These are phyloP conservation scores for Letharia lupina DNA, from an alignment of 495 filamentous ascomycete species.

Conservation along the genomic window DNA sequence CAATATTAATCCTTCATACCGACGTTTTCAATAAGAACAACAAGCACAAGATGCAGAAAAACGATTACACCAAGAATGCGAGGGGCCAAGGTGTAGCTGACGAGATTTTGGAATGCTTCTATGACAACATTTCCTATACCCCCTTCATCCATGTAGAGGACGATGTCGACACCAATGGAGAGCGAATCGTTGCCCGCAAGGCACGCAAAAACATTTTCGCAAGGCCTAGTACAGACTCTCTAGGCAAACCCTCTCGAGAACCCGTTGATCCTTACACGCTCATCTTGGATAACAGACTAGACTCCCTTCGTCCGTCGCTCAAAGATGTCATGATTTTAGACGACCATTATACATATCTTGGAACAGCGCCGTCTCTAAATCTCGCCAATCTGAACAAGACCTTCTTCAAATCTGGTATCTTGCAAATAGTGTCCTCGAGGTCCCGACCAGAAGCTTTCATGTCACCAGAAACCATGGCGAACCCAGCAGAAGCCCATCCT, in stretches of 20 bases:
- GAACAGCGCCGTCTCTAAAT: constrained; percentile 64
- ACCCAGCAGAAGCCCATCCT: constrained; percentile 79
- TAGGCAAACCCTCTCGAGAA: constrained; percentile 60
- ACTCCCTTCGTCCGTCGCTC: constrained; percentile 69
- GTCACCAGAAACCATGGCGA: constrained; percentile 70
- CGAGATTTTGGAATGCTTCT: constrained; percentile 90
- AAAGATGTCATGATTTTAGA: constrained; percentile 89
- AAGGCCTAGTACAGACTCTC: constrained; percentile 57
- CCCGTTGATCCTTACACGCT: constrained; percentile 92
- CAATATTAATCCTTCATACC: constrained; percentile 89
- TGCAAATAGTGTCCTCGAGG: constrained; percentile 88
- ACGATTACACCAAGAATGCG: constrained; percentile 92
- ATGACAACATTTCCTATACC: constrained; percentile 96
- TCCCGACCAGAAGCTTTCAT: constrained; percentile 94
- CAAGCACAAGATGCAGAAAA: constrained; percentile 97
- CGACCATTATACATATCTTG: constrained; percentile 82
- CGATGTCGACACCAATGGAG: constrained; percentile 70
- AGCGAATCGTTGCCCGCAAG: constrained; percentile 62
- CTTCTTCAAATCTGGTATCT: constrained; percentile 79
- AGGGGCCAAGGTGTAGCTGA: constrained; percentile 80
- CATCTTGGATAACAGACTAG: constrained; percentile 81
- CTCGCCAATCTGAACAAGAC: constrained; percentile 71
- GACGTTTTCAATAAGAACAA: constrained; percentile 99
- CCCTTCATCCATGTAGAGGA: constrained; percentile 97
- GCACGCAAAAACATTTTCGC: constrained; percentile 60